Conservation (phyloP, 2,329 filamentous ascomycete species). For the Zymoseptoria brevis region DNA sequence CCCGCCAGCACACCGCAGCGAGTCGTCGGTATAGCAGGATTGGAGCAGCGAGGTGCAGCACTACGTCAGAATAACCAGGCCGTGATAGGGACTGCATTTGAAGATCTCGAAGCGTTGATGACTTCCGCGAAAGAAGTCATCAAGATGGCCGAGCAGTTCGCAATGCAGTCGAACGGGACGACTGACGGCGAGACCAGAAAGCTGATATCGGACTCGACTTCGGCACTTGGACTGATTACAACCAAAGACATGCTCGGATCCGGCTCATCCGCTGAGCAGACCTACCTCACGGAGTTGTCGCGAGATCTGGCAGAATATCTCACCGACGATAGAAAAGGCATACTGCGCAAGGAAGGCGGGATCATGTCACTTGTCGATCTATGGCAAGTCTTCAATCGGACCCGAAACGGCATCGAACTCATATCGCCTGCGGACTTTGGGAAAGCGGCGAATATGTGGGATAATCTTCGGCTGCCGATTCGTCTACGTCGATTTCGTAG, state of each 20-base stretch:
- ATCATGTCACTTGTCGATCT: conserved; percentile 85
- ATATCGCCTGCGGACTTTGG: conserved; percentile 88
- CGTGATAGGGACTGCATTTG: conserved; percentile 88
- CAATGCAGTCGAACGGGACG: conserved; percentile 55
- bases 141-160: conserved; percentile 81
- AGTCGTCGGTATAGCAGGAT: conserved; percentile 79
- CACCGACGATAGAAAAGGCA: conserved; percentile 71
- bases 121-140: conserved; percentile 94
- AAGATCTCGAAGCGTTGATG: conserved; percentile 94
- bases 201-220: conserved; percentile 72
- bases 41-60: conserved; percentile 78
- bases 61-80: conserved; percentile 87
- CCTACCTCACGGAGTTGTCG: conserved; percentile 83
- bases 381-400: conserved; percentile 92
- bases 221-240: conserved; percentile 78
- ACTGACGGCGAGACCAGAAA: conserved; percentile 49
- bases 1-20: conserved; percentile 37
- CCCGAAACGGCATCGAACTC: conserved; percentile 85
- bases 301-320: conserved; percentile 82
- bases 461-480: conserved; percentile 75
- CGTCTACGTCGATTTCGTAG: conserved; percentile 83
- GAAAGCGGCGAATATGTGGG: conserved; percentile 82
- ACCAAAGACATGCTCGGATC: conserved; percentile 88
- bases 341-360: conserved; percentile 71
- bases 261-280: conserved; percentile 63